Percentiles rank a stretch among this genome's conserved stretches.
Evolutionary conservation across 2,329 filamentous ascomycete genomes (phyloP).

Genomic region (Aspergillus tanneri): DNA sequence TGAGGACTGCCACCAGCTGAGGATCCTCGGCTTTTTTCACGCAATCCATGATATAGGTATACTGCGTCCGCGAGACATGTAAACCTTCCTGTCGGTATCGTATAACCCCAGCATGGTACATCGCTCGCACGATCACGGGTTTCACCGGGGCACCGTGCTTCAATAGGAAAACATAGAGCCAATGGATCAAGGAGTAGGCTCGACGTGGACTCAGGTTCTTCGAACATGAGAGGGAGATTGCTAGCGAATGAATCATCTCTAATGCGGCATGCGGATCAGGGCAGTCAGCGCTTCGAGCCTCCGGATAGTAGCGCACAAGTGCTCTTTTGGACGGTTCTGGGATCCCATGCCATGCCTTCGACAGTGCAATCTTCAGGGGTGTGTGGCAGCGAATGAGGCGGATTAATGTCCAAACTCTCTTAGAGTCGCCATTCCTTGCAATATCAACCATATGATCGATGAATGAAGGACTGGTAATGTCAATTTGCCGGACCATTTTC

Average conservation of each 20-base stretch:
- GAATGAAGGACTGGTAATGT: slow-evolving; percentile 36
- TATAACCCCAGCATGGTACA: slow-evolving; percentile 52
- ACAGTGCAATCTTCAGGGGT: slow-evolving; percentile 39
- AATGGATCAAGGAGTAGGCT: slow-evolving; percentile 48
- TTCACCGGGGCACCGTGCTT: slow-evolving; percentile 44
- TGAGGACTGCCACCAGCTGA: slow-evolving; percentile 37
- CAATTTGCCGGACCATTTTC: slow-evolving; percentile 31
- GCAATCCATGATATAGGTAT: slow-evolving; percentile 47
- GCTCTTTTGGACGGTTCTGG: slow-evolving; percentile 26
- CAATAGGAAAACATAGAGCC: slow-evolving; percentile 48
- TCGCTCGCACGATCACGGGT: slow-evolving; percentile 46
- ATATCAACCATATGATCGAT: slow-evolving; percentile 31
- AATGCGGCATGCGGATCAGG: slow-evolving; percentile 40
- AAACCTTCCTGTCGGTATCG: slow-evolving; percentile 41
- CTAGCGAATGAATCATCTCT: slow-evolving; percentile 47
- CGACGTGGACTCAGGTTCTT: slow-evolving; percentile 38
- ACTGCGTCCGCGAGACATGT: slow-evolving; percentile 34
- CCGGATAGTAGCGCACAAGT: slow-evolving; percentile 28
- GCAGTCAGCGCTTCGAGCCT: slow-evolving; percentile 18
- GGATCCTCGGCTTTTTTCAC: slow-evolving; percentile 46
- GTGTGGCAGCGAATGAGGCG: slow-evolving; percentile 38
- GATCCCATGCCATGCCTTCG: slow-evolving; percentile 30
- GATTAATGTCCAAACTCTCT: slow-evolving; percentile 30
- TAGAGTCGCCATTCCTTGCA: slow-evolving; percentile 31
- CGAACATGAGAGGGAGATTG: slow-evolving; percentile 44